Evolutionary conservation across 2,329 filamentous ascomycete genomes (phyloP).

Genomic region (Neofusicoccum sp.): DNA sequence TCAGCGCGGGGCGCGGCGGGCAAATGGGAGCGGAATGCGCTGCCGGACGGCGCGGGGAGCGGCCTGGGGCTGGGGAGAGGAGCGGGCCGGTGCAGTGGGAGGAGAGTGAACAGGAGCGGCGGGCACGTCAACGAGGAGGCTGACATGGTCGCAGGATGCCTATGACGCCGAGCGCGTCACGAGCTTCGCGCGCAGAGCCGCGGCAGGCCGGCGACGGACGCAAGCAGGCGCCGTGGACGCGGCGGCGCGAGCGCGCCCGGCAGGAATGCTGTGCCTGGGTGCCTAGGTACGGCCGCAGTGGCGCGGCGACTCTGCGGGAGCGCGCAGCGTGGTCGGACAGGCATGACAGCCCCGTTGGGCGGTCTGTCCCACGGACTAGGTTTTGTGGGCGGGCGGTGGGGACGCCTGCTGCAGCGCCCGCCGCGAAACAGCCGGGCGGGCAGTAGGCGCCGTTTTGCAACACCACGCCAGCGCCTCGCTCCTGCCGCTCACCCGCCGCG

Average conservation of each 20-base stretch:
- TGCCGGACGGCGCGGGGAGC: background rate
- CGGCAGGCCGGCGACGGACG: background rate
- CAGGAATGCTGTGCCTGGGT: background rate
- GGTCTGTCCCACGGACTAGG: background rate
- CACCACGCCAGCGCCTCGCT: background rate
- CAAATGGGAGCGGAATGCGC: background rate
- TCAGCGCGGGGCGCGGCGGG: slow-evolving; percentile 6
- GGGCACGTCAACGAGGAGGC: background rate
- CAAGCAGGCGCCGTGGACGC: background rate
- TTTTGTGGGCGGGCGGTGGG: background rate
- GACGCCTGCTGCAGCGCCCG: background rate
- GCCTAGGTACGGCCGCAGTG: background rate
- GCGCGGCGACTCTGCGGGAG: background rate
- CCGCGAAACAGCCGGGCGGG: slow-evolving; percentile 5
- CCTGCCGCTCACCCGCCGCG: background rate
- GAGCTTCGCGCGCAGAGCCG: slow-evolving; percentile 8
- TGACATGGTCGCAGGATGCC: slow-evolving; percentile 8
- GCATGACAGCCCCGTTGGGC: background rate
- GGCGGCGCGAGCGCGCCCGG: background rate
- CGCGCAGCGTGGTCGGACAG: background rate
- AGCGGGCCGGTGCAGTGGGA: background rate
- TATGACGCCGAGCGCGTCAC: slow-evolving; percentile 18
- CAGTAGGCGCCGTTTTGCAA: background rate
- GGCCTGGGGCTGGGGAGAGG: background rate
- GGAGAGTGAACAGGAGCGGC: background rate